Percentiles rank a stretch among this genome's conserved stretches.
These are phyloP conservation scores for Ophiosphaerella korrae DNA, from an alignment of 2,329 filamentous ascomycete species.

Conservation along the genomic window DNA sequence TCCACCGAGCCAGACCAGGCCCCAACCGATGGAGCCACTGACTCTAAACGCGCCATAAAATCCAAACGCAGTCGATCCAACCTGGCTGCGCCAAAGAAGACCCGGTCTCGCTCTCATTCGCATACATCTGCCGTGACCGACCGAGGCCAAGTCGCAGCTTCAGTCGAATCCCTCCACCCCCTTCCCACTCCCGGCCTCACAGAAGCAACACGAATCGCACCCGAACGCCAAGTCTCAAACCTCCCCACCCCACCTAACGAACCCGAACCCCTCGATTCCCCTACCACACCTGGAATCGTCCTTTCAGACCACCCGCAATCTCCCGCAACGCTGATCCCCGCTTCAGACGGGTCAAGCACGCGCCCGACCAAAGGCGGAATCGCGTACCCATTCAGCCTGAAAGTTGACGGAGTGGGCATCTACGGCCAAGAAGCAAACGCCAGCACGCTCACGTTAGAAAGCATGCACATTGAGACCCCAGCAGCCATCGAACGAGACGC, in stretches of 20 bases:
- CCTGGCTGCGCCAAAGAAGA: conserved; percentile 8
- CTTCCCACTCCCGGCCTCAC: conserved; percentile 28
- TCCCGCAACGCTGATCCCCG: conserved; percentile 49
- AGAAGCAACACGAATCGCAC: conserved; percentile 35
- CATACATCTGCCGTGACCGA: conserved; percentile 41
- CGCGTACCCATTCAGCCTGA: conserved; percentile 74
- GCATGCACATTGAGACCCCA: conserved; percentile 34
- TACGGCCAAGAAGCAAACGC: conserved; percentile 60
- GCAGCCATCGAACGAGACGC: conserved; percentile 23
- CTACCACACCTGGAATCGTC: conserved; percentile 18
- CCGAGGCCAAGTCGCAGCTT: conserved; percentile 33
- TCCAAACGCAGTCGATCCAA: conserved; percentile 12
- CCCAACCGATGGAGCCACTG: conserved; percentile 44
- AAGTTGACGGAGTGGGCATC: conserved; percentile 48
- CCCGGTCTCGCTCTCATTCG: conserved; percentile 35
- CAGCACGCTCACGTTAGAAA: conserved; percentile 70
- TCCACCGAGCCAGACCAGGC: conserved; percentile 18
- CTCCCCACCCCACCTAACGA: conserved; percentile 23
- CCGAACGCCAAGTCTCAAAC: conserved; percentile 32
- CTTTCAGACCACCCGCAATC: conserved; percentile 31
- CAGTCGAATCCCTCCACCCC: conserved; percentile 20
- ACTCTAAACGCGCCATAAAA: conserved; percentile 5
- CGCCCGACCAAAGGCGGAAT: conserved; percentile 71
- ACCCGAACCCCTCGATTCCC: not conserved
- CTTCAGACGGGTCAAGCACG: conserved; percentile 61